phyloP scores from a whole-genome alignment of 2,329 filamentous ascomycete genomes.

The Bipolaris bicolor region DNA sequence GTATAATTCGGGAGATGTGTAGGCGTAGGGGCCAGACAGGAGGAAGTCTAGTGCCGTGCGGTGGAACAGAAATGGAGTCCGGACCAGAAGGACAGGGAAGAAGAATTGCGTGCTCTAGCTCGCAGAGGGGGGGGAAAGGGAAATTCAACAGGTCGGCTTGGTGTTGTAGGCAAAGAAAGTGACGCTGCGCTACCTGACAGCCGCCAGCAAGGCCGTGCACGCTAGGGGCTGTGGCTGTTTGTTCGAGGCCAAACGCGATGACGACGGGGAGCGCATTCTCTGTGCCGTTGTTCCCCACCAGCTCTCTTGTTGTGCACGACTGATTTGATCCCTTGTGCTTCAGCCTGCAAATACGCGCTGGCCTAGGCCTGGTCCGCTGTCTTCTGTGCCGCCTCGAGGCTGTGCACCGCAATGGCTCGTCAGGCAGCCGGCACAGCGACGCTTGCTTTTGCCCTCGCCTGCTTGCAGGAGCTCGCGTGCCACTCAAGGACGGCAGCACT shows the following conservation, averaged over 20 bases:
- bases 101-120: slow-evolving; percentile 30
- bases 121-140: slow-evolving; percentile 21
- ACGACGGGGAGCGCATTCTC: slow-evolving; percentile 29
- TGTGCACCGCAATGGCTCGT: slow-evolving; percentile 18
- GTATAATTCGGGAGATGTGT: slow-evolving; percentile 21
- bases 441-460: not conserved
- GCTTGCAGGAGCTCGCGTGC: slow-evolving; percentile 30
- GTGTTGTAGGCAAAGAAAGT: slow-evolving; percentile 27
- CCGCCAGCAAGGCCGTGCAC: slow-evolving; percentile 12
- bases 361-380: not conserved
- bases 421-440: slow-evolving; percentile 5
- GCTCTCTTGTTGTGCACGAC: slow-evolving; percentile 5
- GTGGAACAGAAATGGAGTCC: slow-evolving; percentile 1
- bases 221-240: slow-evolving; percentile 18
- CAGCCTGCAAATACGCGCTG: slow-evolving; percentile 10
- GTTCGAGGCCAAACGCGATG: slow-evolving; percentile 18
- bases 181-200: slow-evolving; percentile 20
- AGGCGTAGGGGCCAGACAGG: slow-evolving; percentile 10
- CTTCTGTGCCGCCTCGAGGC: slow-evolving; percentile 1
- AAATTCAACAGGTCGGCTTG: slow-evolving; percentile 23
- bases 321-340: slow-evolving; percentile 2
- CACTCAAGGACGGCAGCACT: slow-evolving; percentile 7
- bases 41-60: slow-evolving; percentile 7
- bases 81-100: slow-evolving; percentile 3
- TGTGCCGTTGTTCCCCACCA: slow-evolving; percentile 20